phyloP scores from a whole-genome alignment of 2,329 filamentous ascomycete species.

The Beauveria sp. region DNA sequence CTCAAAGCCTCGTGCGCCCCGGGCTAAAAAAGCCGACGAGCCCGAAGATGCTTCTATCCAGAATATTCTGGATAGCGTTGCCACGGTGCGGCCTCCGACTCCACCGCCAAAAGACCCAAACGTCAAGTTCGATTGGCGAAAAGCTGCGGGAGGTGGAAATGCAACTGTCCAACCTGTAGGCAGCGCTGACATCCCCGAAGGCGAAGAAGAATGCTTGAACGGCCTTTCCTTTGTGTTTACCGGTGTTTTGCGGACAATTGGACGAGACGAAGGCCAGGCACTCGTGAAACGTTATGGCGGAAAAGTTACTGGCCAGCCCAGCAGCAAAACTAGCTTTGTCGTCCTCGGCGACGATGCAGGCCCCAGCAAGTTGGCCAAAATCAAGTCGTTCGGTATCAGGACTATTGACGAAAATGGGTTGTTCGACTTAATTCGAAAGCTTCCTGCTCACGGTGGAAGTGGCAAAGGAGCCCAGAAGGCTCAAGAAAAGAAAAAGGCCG shows the following conservation, averaged over 20 bases:
- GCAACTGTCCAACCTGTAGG: conserved; percentile 54
- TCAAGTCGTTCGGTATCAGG: conserved; percentile 70
- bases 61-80: conserved; percentile 81
- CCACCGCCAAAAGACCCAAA: conserved; percentile 66
- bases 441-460: conserved; percentile 81
- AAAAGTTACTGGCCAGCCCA: conserved; percentile 78
- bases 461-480: conserved; percentile 82
- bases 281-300: conserved; percentile 92
- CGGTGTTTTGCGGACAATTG: conserved; percentile 71
- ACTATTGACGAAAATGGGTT: conserved; percentile 92
- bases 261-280: conserved; percentile 75
- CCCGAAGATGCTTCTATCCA: conserved; percentile 65
- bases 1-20: conserved; percentile 51
- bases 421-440: conserved; percentile 70
- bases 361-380: conserved; percentile 85
- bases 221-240: conserved; percentile 95
- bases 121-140: conserved; percentile 74
- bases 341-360: conserved; percentile 87
- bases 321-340: conserved; percentile 89
- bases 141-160: conserved; percentile 51
- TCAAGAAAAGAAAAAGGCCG: conserved; percentile 75
- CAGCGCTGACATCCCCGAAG: conserved; percentile 66
- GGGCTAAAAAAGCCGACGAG: conserved; percentile 56
- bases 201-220: conserved; percentile 80
- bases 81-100: conserved; percentile 72